Conservation (phyloP, 345 rosid genomes). For the Populus simonii region DNA sequence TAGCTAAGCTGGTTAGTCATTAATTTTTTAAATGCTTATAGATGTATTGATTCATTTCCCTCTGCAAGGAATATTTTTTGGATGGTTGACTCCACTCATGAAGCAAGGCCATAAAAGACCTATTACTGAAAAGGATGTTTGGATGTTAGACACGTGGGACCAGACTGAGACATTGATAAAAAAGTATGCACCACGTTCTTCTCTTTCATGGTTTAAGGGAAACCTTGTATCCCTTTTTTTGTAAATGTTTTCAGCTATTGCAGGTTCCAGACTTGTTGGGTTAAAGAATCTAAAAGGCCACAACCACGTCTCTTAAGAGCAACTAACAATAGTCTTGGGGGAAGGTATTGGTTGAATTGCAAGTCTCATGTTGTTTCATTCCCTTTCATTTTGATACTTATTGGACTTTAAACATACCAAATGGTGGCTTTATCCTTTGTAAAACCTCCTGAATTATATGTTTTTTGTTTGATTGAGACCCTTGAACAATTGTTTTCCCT, state of each 20-base stretch:
- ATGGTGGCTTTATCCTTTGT: background rate
- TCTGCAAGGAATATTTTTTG: conserved; percentile 33
- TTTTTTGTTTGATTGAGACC: background rate
- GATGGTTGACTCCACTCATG: conserved; percentile 95
- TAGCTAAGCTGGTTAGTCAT: background rate
- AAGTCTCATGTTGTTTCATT: background rate
- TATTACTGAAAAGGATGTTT: conserved; percentile 86
- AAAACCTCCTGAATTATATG: background rate
- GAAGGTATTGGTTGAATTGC: conserved; percentile 46
- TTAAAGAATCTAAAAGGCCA: conserved; percentile 60
- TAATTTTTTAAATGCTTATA: background rate
- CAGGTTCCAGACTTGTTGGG: conserved; percentile 87
- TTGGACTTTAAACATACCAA: background rate
- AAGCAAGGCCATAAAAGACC: conserved; percentile 74
- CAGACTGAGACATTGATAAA: conserved; percentile 65
- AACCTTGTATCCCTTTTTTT: background rate
- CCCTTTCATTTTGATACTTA: background rate
- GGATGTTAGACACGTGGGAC: conserved; percentile 97
- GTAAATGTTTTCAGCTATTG: background rate
- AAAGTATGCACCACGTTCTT: conserved; percentile 13
- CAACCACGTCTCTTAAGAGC: conserved; percentile 92
- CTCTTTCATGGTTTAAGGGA: background rate
- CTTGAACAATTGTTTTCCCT: background rate
- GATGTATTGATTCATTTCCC: background rate
- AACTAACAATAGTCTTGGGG: conserved; percentile 71